A percentile compares a stretch with the other conserved stretches of the same genome.
Conservation (phyloP, 495 filamentous ascomycete genomes). For the Penicillium manginii region DNA sequence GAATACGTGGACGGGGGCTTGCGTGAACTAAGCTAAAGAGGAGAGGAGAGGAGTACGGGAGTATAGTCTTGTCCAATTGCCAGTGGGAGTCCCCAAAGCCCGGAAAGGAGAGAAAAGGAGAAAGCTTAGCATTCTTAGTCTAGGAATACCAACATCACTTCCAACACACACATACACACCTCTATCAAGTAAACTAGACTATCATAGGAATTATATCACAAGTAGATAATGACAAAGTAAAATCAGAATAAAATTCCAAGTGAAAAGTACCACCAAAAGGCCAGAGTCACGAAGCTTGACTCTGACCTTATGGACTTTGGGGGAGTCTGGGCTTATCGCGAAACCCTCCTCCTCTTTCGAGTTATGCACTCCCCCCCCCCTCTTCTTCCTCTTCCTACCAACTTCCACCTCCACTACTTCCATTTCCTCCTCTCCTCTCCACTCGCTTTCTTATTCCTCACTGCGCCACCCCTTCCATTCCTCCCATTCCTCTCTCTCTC, state of each 20-base stretch:
- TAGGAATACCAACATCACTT: too few species aligned
- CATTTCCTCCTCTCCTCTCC: conserved; percentile 10
- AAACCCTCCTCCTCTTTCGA: background rate
- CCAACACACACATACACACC: too few species aligned
- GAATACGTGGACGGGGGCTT: conserved; percentile 68
- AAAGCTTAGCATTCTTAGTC: conserved; percentile 23
- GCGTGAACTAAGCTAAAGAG: conserved; percentile 39
- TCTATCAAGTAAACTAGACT: too few species aligned
- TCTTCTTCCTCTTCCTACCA: conserved; percentile 10
- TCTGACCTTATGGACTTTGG: too few species aligned
- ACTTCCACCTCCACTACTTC: conserved; percentile 6
- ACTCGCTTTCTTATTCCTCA: too few species aligned
- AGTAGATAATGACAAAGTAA: background rate
- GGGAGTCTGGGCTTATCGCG: too few species aligned
- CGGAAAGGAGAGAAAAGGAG: background rate
- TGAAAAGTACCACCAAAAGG: background rate
- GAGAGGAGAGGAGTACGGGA: too few species aligned
- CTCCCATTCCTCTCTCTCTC: background rate
- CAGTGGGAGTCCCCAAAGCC: background rate
- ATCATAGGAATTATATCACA: too few species aligned
- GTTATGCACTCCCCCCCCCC: conserved; percentile 17
- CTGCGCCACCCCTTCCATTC: background rate
- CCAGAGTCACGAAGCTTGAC: conserved; percentile 44
- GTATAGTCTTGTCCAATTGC: too few species aligned
- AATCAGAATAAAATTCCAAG: background rate